Evolutionary conservation across 73 alveolate species (phyloP).

Genomic region (Stentor roeselii): DNA sequence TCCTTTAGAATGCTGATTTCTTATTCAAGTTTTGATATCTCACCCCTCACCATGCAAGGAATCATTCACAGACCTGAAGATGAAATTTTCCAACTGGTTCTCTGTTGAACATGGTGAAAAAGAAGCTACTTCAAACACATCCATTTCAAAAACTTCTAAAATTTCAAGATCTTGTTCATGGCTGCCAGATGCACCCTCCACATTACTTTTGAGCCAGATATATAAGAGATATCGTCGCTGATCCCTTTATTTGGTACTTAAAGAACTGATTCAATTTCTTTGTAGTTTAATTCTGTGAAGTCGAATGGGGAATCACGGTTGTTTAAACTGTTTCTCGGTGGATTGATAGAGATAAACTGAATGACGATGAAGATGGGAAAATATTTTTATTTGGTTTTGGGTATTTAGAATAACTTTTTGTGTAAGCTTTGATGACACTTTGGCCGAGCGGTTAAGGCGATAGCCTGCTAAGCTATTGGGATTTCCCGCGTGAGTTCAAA

Average conservation of each 20-base stretch:
- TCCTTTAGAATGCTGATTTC: conserved; percentile 57
- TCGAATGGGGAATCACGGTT: conserved; percentile 77
- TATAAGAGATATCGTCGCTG: conserved; percentile 72
- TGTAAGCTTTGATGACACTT: too few species aligned
- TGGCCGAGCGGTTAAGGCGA: conserved; percentile 99
- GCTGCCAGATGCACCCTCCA: conserved; percentile 77
- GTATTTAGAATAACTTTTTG: too few species aligned
- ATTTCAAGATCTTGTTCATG: conserved; percentile 81
- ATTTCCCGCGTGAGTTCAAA: conserved; percentile 93
- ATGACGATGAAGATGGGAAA: too few species aligned
- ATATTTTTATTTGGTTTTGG: too few species aligned
- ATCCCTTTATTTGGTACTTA: conserved; percentile 67
- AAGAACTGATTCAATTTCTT: conserved; percentile 57
- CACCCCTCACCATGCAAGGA: conserved; percentile 89
- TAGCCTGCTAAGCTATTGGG: conserved; percentile 95
- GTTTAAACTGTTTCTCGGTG: conserved; percentile 63
- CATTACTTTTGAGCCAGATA: conserved; percentile 75
- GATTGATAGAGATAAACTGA: conserved; percentile 6
- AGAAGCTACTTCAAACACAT: conserved; percentile 83
- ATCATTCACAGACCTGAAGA: conserved; percentile 84
- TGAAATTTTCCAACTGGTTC: conserved; percentile 84
- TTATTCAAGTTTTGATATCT: conserved; percentile 68
- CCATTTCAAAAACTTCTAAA: conserved; percentile 78
- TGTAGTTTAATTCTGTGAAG: conserved; percentile 74
- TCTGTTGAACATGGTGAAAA: conserved; percentile 87